These are phyloP conservation scores for Ceratocystiopsis brevicomis DNA, from an alignment of 2,329 filamentous ascomycete genomes.

Conservation along the genomic window DNA sequence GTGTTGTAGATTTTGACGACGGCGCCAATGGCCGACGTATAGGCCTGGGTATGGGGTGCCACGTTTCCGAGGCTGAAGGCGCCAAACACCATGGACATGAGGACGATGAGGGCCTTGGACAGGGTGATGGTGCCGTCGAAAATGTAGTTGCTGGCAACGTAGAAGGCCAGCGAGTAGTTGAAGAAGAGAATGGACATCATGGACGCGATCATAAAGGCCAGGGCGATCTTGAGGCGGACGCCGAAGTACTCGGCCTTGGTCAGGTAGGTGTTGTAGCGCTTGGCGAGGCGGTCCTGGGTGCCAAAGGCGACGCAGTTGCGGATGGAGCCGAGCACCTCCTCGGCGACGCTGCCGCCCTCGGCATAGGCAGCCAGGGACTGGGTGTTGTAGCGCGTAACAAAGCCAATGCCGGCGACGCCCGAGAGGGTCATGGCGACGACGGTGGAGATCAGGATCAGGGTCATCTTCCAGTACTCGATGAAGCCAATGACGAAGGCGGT, in stretches of 20 bases:
- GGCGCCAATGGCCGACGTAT: slow-evolving; percentile 65
- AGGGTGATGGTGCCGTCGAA: slow-evolving; percentile 46
- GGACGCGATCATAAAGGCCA: slow-evolving; percentile 61
- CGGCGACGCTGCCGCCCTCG: slow-evolving; percentile 68
- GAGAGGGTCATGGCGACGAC: slow-evolving; percentile 61
- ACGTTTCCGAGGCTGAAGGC: slow-evolving; percentile 82
- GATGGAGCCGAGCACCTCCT: slow-evolving; percentile 87
- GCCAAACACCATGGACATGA: slow-evolving; percentile 83
- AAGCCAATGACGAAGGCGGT: slow-evolving; percentile 84
- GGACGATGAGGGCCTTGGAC: slow-evolving; percentile 59
- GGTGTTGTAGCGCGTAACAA: slow-evolving; percentile 69
- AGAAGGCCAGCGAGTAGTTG: slow-evolving; percentile 77
- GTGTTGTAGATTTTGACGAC: slow-evolving; percentile 85
- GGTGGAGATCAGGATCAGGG: slow-evolving; percentile 67
- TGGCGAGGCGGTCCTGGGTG: slow-evolving; percentile 79
- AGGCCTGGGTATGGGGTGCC: slow-evolving; percentile 69
- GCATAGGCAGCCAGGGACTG: slow-evolving; percentile 62
- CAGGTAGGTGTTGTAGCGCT: slow-evolving; percentile 65
- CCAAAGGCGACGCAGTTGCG: slow-evolving; percentile 85
- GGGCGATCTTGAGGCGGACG: slow-evolving; percentile 50
- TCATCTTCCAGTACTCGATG: slow-evolving; percentile 80
- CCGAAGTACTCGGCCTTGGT: slow-evolving; percentile 56
- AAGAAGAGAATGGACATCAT: slow-evolving; percentile 75
- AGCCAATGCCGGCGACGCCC: slow-evolving; percentile 54
- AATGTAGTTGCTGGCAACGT: slow-evolving; percentile 65